Percentiles rank a stretch among this genome's conserved stretches.
phyloP scores from a whole-genome alignment of 75 land plant genomes.

The Larix kaempferi region DNA sequence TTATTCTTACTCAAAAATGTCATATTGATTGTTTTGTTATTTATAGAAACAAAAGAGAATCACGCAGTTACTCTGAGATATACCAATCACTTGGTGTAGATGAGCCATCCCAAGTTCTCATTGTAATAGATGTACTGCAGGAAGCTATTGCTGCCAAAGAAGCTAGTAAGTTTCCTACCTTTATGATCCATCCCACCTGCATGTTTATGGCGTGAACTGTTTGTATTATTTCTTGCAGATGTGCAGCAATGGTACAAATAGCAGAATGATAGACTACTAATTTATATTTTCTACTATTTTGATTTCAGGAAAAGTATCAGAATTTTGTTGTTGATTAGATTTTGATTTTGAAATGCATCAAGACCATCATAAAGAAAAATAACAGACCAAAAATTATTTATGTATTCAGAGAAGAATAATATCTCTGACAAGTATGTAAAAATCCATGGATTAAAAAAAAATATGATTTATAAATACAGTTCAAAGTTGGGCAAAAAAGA shows the following conservation, averaged over 20 bases:
- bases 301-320: background rate
- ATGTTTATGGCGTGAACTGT: background rate
- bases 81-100: conserved; percentile 82
- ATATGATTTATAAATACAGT: no score
- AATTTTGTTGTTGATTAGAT: background rate
- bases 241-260: no score
- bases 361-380: no score
- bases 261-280: no score
- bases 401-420: no score
- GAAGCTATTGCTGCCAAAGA: conserved; percentile 95
- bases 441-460: no score
- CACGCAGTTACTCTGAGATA: conserved; percentile 85
- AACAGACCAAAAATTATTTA: no score
- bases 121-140: conserved; percentile 91
- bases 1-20: background rate
- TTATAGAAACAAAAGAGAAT: conserved; percentile 85
- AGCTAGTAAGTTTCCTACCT: conserved; percentile 60
- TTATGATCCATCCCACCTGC: background rate
- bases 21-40: background rate
- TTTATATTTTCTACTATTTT: background rate
- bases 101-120: conserved; percentile 73
- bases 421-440: no score
- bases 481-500: no score
- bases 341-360: background rate
- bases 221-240: background rate